Conservation (phyloP, 805 yeast genomes). For the Middelhovenomyces tepae region DNA sequence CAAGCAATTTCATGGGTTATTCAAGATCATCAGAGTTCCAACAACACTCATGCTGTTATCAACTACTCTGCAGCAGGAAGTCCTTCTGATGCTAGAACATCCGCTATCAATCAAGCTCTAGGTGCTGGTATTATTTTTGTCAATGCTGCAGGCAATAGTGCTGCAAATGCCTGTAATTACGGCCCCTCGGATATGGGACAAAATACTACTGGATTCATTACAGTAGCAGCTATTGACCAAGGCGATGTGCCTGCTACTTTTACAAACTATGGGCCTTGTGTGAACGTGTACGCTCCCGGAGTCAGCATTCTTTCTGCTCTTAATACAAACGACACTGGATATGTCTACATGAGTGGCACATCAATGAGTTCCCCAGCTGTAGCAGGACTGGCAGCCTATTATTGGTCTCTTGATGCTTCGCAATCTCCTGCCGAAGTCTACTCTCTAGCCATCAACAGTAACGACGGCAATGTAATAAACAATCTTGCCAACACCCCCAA, state of each 20-base stretch:
- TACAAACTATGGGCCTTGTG: conserved; percentile 93
- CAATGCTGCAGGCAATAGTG: conserved; percentile 95
- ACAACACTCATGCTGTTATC: conserved; percentile 27
- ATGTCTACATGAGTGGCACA: conserved; percentile 60
- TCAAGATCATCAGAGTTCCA: conserved; percentile 62
- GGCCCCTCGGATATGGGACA: conserved; percentile 65
- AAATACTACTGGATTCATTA: conserved; percentile 49
- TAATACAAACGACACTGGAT: conserved; percentile 20
- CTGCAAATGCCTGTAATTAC: conserved; percentile 83
- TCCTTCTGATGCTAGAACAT: conserved; percentile 74
- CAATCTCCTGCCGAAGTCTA: neutral
- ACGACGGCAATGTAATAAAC: conserved; percentile 1
- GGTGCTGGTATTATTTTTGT: conserved; percentile 84
- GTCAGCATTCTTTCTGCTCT: conserved; percentile 63
- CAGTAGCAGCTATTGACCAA: conserved; percentile 91
- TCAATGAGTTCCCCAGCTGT: conserved; percentile 99
- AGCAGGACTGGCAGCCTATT: conserved; percentile 85
- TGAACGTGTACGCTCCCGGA: conserved; percentile 96
- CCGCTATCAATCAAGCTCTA: conserved; percentile 86
- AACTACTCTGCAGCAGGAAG: conserved; percentile 97
- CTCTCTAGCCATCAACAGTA: neutral
- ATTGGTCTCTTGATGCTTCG: conserved; percentile 40
- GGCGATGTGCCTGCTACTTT: conserved; percentile 88
- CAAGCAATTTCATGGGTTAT: conserved; percentile 54
- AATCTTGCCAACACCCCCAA: neutral